Percentiles rank a stretch among this genome's conserved stretches.
phyloP scores from a whole-genome alignment of 1,139 yeast species.

The Starmera stellimalicola region DNA sequence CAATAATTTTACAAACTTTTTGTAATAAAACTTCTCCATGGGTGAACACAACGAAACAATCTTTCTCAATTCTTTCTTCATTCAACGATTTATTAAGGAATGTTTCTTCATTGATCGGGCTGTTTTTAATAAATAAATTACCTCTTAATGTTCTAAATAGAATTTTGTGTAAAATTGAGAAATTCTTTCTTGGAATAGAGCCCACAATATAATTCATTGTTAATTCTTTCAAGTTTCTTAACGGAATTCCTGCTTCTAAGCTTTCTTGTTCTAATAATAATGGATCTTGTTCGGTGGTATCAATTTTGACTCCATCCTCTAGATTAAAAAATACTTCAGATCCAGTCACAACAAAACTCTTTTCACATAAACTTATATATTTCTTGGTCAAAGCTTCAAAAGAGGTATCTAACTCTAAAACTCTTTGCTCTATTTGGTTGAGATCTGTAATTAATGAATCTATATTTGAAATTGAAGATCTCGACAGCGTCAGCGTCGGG shows the following conservation, averaged over 20 bases:
- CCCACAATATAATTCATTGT: conserved; percentile 47
- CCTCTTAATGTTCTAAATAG: conserved; percentile 70
- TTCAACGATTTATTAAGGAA: conserved; percentile 24
- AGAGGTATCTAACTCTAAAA: conserved; percentile 35
- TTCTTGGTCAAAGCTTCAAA: conserved; percentile 28
- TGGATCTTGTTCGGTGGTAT: conserved; percentile 32
- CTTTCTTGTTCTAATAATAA: conserved; percentile 19
- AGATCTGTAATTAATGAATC: conserved; percentile 33
- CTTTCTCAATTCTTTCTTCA: conserved; percentile 37
- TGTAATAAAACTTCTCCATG: conserved; percentile 56
- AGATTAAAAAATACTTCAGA: conserved; percentile 29
- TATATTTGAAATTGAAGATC: conserved; percentile 27
- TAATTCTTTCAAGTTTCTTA: conserved; percentile 22
- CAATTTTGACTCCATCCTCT: conserved; percentile 22
- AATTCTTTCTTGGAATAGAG: conserved; percentile 52
- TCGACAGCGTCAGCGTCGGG: conserved; percentile 9
- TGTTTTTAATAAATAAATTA: conserved; percentile 56
- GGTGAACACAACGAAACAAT: conserved; percentile 56
- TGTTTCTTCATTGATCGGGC: conserved; percentile 42
- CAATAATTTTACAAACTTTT: conserved; percentile 51
- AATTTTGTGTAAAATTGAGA: conserved; percentile 52
- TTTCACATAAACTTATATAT: conserved; percentile 31
- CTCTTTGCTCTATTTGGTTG: conserved; percentile 30
- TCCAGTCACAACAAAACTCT: conserved; percentile 39
- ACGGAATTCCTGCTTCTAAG: conserved; percentile 19